A percentile compares a stretch with the other conserved stretches of the same genome.
These are phyloP conservation scores for Neolecta irregularis DNA, from an alignment of 1,139 yeast genomes.

Conservation along the genomic window DNA sequence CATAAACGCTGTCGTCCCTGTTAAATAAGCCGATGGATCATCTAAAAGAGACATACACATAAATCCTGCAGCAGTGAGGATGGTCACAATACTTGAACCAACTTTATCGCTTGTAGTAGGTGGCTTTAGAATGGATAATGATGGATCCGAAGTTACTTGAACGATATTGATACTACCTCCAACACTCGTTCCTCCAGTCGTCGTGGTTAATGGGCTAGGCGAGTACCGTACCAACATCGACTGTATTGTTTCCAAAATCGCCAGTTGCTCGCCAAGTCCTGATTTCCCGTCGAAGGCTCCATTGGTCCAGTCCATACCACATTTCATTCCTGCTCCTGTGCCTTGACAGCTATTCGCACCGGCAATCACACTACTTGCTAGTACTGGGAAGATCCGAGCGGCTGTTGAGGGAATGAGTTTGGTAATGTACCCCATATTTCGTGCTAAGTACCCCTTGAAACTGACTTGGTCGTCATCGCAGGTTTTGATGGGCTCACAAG, in stretches of 20 bases:
- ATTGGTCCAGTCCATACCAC: conserved; percentile 50
- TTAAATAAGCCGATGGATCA: too few relatives aligned
- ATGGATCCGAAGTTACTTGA: conserved; percentile 5
- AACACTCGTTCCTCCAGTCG: conserved; percentile 35
- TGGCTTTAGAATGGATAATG: conserved; percentile 22
- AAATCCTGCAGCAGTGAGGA: conserved; percentile 51
- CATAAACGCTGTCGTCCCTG: too few relatives aligned
- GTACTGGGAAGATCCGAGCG: conserved; percentile 30
- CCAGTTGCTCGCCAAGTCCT: conserved; percentile 75
- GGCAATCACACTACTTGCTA: conserved; percentile 41
- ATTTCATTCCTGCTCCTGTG: conserved; percentile 60
- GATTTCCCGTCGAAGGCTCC: conserved; percentile 1
- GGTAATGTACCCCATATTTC: conserved; percentile 48
- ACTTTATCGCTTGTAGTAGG: conserved; percentile 55
- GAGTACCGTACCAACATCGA: conserved; percentile 27
- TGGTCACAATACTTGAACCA: conserved; percentile 81
- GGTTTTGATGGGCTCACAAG: conserved; percentile 42
- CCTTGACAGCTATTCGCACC: conserved; percentile 64
- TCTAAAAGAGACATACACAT: too few relatives aligned
- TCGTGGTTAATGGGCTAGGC: conserved; percentile 30
- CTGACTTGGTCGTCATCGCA: conserved; percentile 68
- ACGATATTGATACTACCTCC: conserved; percentile 25
- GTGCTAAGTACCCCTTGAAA: conserved; percentile 57
- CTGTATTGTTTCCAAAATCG: conserved; percentile 55
- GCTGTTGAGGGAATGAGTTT: conserved; percentile 40